Base-by-base conservation (phyloP, 495 filamentous ascomycete species). In the Parmelia sp. region DNA sequence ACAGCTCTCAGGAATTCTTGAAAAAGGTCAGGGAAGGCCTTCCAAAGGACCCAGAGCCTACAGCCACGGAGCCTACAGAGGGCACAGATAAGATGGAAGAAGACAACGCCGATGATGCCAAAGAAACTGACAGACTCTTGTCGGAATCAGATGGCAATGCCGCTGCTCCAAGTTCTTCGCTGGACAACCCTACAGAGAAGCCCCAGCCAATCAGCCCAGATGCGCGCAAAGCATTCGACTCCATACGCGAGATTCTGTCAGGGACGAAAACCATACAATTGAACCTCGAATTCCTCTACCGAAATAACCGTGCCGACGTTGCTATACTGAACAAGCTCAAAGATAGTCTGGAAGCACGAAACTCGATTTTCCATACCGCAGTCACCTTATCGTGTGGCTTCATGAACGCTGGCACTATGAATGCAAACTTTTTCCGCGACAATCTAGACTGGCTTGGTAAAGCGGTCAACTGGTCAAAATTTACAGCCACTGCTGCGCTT, bases 391-490 rank as follows among this genome's bases (percentile, higher is more conserved):
- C 94, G 65, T 97, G 97, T 73, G 95, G 91, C 17, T 97, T 99
- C 75, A 99, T 97, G 93, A 94, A 99, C 71, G 90, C 95, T n/a
- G 95, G 95, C 40, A 97, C 95, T 11, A 97, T 93, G 0, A 92
- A 93, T 66, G 95, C 97, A 74, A 91, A 89, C 69, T 99, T 97
- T 79, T 97, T 97, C 81, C 83, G 95, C 4, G 92, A 97, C 67
- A 99, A 97, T 66, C 76, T 99, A 35, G 95, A 99, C 58, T 99
- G 95, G 95, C 82, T 99, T 12, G 91, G 92, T 39, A 99, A 97
- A 78, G 95, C 95, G 53, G 90, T 97, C 21, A 99, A 99, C 78
- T 99, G 95, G 95, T 97, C 94, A 63, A 99, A 99, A 72, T 99
- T 99, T 73, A 96, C 95, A 2, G 95, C 95, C 9, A 99, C 95